phyloP scores from a whole-genome alignment of 2,329 filamentous ascomycete genomes.

The Amylocarpus encephaloides region DNA sequence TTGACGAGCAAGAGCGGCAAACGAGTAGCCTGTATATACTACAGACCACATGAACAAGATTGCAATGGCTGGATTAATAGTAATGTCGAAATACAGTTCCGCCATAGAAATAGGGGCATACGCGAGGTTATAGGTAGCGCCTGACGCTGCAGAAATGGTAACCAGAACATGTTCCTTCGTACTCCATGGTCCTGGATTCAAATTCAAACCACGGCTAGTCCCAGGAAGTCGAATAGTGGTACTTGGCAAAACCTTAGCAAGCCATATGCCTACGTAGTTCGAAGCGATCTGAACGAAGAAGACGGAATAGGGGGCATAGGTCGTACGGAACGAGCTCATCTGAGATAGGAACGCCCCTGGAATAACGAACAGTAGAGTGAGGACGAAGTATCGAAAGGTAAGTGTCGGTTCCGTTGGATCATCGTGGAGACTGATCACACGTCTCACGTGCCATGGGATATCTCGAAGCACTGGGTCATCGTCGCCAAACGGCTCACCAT shows the following conservation, averaged over 20 bases:
- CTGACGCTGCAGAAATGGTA: conserved; percentile 44
- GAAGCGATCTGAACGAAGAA: conserved; percentile 52
- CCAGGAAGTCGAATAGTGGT: conserved; percentile 39
- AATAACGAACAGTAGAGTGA: conserved; percentile 48
- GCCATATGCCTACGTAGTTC: conserved; percentile 40
- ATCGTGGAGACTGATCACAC: conserved; percentile 50
- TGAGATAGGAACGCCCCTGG: conserved; percentile 53
- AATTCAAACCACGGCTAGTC: conserved; percentile 35
- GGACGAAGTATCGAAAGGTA: conserved; percentile 53
- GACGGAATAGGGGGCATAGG: conserved; percentile 46
- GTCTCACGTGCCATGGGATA: conserved; percentile 49
- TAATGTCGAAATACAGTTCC: conserved; percentile 50
- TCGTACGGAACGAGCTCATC: conserved; percentile 48
- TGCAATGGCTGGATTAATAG: conserved; percentile 46
- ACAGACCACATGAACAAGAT: conserved; percentile 56
- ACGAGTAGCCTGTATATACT: conserved; percentile 52
- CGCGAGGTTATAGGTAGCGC: conserved; percentile 45
- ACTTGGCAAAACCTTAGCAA: conserved; percentile 40
- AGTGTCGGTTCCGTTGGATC: conserved; percentile 49
- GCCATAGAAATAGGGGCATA: conserved; percentile 48
- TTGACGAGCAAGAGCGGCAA: conserved; percentile 50
- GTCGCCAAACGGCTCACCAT: conserved; percentile 28
- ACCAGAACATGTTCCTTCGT: conserved; percentile 29
- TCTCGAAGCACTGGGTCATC: conserved; percentile 45
- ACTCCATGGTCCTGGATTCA: conserved; percentile 28